A percentile compares a stretch with the other conserved stretches of the same genome.
phyloP scores from a whole-genome alignment of 768 basidiomycete species.

The Xerocomellus dryophilus region DNA sequence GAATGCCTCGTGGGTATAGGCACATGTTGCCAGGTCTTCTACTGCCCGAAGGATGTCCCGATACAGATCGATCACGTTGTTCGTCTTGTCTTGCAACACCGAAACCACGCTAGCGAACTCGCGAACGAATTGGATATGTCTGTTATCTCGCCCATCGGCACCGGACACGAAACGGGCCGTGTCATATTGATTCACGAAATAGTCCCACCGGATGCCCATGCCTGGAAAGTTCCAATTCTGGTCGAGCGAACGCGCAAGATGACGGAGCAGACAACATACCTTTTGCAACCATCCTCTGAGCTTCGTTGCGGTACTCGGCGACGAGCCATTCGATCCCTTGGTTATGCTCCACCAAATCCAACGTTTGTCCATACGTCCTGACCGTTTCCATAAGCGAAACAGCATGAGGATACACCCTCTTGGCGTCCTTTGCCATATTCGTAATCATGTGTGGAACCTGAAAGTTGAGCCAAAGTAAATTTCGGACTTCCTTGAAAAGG shows the following conservation, averaged over 20 bases:
- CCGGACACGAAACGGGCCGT: conserved; percentile 68
- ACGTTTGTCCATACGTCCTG: conserved; percentile 93
- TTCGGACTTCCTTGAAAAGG: conserved; percentile 97
- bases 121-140: conserved; percentile 90
- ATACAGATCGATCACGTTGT: conserved; percentile 87
- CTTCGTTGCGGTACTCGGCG: conserved; percentile 90
- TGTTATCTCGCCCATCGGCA: conserved; percentile 76
- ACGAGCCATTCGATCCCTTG: conserved; percentile 92
- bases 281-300: conserved; percentile 88
- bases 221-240: conserved; percentile 44
- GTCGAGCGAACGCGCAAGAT: not conserved
- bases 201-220: conserved; percentile 95
- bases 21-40: conserved; percentile 83
- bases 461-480: conserved; percentile 93
- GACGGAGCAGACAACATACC: conserved; percentile 47
- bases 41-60: conserved; percentile 81
- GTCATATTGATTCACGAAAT: conserved; percentile 94
- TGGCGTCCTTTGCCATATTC: conserved; percentile 98
- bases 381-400: conserved; percentile 99
- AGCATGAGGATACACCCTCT: conserved; percentile 96
- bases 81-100: conserved; percentile 94
- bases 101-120: conserved; percentile 95
- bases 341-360: conserved; percentile 87
- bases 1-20: conserved; percentile 83
- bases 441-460: conserved; percentile 91